Evolutionary conservation across 2,329 filamentous ascomycete species (phyloP).

Genomic region (Pseudopithomyces chartarum): DNA sequence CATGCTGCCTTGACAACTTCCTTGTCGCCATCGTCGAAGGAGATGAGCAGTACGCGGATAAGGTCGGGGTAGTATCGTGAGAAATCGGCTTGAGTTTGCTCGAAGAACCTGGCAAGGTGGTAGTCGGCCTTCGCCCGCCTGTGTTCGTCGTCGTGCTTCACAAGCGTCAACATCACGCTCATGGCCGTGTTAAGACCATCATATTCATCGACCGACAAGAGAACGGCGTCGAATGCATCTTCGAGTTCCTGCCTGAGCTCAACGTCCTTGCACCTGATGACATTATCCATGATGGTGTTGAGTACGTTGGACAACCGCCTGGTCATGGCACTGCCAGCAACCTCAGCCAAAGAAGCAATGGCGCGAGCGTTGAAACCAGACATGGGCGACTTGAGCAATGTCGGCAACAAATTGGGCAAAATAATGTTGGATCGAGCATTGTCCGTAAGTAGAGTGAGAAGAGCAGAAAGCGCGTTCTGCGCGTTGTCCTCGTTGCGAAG

Average conservation of each 20-base stretch:
- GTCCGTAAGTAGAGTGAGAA: slow-evolving; percentile 93
- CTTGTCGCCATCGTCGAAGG: slow-evolving; percentile 84
- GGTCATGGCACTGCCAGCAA: slow-evolving; percentile 89
- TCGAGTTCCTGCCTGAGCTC: slow-evolving; percentile 74
- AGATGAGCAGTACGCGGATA: slow-evolving; percentile 85
- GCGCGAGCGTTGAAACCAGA: slow-evolving; percentile 94
- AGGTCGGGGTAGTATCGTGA: slow-evolving; percentile 96
- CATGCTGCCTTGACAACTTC: slow-evolving; percentile 89
- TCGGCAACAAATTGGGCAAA: slow-evolving; percentile 92
- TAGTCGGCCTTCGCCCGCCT: slow-evolving; percentile 77
- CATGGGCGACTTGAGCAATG: slow-evolving; percentile 86
- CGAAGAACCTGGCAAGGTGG: slow-evolving; percentile 87
- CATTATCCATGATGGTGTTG: slow-evolving; percentile 92
- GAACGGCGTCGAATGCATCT: slow-evolving; percentile 82
- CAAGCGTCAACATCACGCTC: slow-evolving; percentile 84
- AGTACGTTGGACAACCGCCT: slow-evolving; percentile 86
- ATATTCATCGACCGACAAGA: slow-evolving; percentile 91
- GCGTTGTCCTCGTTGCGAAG: slow-evolving; percentile 84
- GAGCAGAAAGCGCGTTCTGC: slow-evolving; percentile 87
- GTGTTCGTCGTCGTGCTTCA: slow-evolving; percentile 91
- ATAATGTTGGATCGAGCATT: slow-evolving; percentile 94
- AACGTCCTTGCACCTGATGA: slow-evolving; percentile 78
- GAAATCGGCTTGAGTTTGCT: slow-evolving; percentile 80
- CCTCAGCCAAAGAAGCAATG: slow-evolving; percentile 87
- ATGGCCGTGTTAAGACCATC: slow-evolving; percentile 95